A percentile compares a stretch with the other conserved stretches of the same genome.
These are phyloP conservation scores for Dryadomyces quercus-mongolicae DNA, from an alignment of 2,329 filamentous ascomycete species.

Conservation along the genomic window DNA sequence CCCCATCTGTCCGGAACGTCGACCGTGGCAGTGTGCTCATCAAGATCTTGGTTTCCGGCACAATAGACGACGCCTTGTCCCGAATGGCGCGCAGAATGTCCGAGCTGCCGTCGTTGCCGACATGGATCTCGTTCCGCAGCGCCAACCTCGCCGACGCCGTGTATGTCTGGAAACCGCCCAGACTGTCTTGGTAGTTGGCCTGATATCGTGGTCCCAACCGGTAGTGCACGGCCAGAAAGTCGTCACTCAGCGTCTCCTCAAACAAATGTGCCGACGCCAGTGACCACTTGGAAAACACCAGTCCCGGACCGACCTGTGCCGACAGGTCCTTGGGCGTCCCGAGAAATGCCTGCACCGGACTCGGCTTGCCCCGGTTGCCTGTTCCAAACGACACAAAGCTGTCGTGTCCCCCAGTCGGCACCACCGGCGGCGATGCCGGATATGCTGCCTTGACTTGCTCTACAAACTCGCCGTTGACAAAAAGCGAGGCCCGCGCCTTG, in stretches of 20 bases:
- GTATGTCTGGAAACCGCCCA: constrained; percentile 95
- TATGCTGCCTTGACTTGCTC: constrained; percentile 88
- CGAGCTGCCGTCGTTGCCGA: constrained; percentile 79
- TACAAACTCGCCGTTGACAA: constrained; percentile 84
- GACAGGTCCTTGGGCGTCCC: constrained; percentile 87
- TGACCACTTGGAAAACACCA: constrained; percentile 73
- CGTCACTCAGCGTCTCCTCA: constrained; percentile 77
- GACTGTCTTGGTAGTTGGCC: constrained; percentile 92
- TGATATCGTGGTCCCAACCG: constrained; percentile 83
- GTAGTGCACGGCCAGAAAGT: constrained; percentile 81
- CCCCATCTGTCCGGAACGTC: constrained; percentile 70
- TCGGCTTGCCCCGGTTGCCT: constrained; percentile 31
- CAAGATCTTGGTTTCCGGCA: constrained; percentile 71
- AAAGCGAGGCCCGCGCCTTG: constrained; percentile 74
- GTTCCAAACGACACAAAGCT: constrained; percentile 60
- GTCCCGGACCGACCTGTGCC: constrained; percentile 56
- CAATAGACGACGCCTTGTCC: constrained; percentile 66
- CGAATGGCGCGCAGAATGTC: constrained; percentile 85
- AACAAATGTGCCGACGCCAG: constrained; percentile 83
- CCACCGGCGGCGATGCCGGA: constrained; percentile 57
- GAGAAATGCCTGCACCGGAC: constrained; percentile 79
- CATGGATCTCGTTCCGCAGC: constrained; percentile 82
- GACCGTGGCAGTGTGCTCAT: constrained; percentile 73
- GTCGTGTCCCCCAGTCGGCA: constrained; percentile 46
- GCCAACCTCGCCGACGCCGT: constrained; percentile 83